A percentile compares a stretch with the other conserved stretches of the same genome.
Conservation (phyloP, 2,329 filamentous ascomycete species). For the Aspergillus vadensis region DNA sequence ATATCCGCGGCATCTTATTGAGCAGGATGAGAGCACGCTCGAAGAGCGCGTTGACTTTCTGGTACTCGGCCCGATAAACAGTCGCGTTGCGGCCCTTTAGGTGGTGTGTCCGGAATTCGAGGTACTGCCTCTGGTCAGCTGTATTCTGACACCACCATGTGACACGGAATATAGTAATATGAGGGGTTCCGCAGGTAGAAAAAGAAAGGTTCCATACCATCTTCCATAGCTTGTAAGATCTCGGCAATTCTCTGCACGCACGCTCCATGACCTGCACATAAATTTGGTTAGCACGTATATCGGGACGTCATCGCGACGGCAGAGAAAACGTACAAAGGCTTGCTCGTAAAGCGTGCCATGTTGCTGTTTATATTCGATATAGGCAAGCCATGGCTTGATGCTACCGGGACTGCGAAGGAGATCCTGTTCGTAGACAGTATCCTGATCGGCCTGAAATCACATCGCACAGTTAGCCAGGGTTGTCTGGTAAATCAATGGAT, state of each 20-base stretch:
- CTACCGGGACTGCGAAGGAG: constrained; percentile 81
- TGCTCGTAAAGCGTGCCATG: constrained; percentile 85
- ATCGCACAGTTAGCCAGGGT: constrained; percentile 38
- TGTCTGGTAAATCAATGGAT: constrained; percentile 18
- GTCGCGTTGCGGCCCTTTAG: constrained; percentile 80
- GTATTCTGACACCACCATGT: constrained; percentile 4
- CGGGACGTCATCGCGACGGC: background rate
- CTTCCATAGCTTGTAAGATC: constrained; percentile 99
- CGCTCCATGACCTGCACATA: constrained; percentile 71
- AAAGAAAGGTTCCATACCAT: constrained; percentile 58
- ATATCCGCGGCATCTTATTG: constrained; percentile 98
- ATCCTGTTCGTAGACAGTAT: constrained; percentile 95
- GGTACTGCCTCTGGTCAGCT: constrained; percentile 61
- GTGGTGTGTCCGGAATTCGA: constrained; percentile 80
- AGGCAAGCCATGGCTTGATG: constrained; percentile 92
- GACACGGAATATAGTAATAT: constrained; percentile 21
- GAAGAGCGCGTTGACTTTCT: constrained; percentile 93
- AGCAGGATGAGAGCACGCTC: constrained; percentile 88
- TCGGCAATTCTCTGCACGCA: constrained; percentile 83
- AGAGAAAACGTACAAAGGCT: constrained; percentile 60
- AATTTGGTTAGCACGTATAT: constrained; percentile 12
- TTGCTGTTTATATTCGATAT: constrained; percentile 85
- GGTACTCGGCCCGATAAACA: constrained; percentile 75
- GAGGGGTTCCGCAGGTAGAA: constrained; percentile 7
- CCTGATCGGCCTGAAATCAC: constrained; percentile 70